Evolutionary conservation across 2,329 filamentous ascomycete species (phyloP).

Genomic region (Alternaria burnsii): DNA sequence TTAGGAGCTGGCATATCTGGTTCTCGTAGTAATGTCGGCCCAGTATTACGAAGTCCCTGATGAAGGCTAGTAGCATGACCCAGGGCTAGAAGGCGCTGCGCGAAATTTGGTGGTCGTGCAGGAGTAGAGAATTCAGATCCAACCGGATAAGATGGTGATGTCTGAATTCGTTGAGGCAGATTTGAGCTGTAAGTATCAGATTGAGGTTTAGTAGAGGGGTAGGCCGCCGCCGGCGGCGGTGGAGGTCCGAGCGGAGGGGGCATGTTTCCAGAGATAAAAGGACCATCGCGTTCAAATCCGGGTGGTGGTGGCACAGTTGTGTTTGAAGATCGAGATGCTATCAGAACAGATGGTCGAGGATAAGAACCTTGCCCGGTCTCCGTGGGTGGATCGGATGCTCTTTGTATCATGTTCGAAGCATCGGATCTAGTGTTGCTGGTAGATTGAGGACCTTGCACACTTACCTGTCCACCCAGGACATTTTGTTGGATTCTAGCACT

Average conservation of each 20-base stretch:
- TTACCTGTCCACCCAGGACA: background rate
- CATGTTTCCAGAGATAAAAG: background rate
- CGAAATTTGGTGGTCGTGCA: conserved; percentile 1
- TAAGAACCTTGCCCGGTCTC: background rate
- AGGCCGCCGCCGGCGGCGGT: background rate
- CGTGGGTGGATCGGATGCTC: background rate
- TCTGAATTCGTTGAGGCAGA: background rate
- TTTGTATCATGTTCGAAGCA: background rate
- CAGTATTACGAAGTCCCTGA: background rate
- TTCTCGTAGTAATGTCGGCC: background rate
- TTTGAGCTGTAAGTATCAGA: background rate
- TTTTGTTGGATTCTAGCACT: background rate
- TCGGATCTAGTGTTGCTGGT: background rate
- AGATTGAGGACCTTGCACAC: background rate
- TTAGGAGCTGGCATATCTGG: background rate
- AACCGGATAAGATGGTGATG: background rate
- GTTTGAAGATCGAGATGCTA: background rate
- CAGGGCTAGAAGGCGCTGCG: conserved; percentile 6
- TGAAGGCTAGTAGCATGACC: background rate
- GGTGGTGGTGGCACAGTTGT: background rate
- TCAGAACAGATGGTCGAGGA: background rate
- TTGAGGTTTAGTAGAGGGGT: background rate
- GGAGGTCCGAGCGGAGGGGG: background rate
- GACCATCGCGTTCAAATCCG: background rate
- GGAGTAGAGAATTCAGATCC: background rate